Percentiles rank a stretch among this genome's conserved stretches.
These are phyloP conservation scores for Aspergillus sp. DNA, from an alignment of 2,329 filamentous ascomycete genomes.

Conservation along the genomic window DNA sequence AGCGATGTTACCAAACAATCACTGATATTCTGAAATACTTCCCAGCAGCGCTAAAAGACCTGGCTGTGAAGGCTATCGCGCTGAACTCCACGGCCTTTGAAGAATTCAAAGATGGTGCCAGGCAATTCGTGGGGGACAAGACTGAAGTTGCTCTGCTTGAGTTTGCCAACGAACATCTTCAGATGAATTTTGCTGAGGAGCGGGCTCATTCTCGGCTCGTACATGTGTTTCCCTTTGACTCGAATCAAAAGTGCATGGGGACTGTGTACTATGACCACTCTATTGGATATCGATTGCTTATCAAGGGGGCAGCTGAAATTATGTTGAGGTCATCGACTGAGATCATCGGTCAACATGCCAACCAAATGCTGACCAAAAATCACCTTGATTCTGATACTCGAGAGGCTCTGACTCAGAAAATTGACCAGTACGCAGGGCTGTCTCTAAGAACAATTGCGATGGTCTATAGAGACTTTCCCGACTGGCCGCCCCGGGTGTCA, in stretches of 20 bases:
- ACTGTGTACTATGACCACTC: neutral
- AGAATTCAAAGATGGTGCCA: conserved; percentile 45
- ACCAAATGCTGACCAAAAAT: conserved; percentile 16
- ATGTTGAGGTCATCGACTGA: conserved; percentile 18
- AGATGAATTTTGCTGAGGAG: neutral
- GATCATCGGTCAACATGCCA: conserved; percentile 27
- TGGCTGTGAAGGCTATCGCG: neutral
- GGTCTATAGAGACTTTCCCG: neutral
- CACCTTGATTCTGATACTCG: conserved; percentile 22
- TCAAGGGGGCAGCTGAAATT: neutral
- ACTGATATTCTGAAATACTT: too few relatives aligned
- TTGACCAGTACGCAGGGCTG: neutral
- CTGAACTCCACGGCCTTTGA: neutral
- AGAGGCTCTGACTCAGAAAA: neutral
- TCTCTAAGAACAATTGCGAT: neutral
- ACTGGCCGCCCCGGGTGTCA: neutral
- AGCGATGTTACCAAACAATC: too few relatives aligned
- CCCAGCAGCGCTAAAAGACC: too few relatives aligned
- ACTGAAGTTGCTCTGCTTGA: neutral
- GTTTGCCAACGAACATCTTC: neutral
- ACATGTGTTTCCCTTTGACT: neutral
- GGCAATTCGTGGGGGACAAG: neutral
- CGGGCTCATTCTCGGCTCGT: neutral
- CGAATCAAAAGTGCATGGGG: neutral
- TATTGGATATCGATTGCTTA: neutral